These are phyloP conservation scores for Musa itinerans DNA, from an alignment of 176 grass and related monocot species.

Conservation along the genomic window DNA sequence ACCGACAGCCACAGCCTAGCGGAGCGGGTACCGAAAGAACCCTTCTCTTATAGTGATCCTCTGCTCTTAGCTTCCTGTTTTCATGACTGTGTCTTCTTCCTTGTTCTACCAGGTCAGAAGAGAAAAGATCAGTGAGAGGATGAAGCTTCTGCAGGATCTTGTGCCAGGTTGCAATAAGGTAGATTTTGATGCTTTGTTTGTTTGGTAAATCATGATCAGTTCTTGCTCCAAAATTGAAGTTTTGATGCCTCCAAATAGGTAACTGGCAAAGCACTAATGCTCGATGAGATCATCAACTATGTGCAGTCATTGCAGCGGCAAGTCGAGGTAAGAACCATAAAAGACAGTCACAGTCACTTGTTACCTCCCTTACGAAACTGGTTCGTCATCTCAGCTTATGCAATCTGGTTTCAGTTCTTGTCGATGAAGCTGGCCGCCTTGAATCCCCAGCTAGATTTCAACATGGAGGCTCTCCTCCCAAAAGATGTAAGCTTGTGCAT, in stretches of 20 bases:
- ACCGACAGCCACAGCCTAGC: constrained; percentile 97
- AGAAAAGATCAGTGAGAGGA: constrained; percentile 84
- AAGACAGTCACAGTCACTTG: background rate
- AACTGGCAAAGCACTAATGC: constrained; percentile 67
- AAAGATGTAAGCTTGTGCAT: constrained; percentile 21
- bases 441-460: constrained; percentile 27
- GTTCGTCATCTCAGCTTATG: background rate
- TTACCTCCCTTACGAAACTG: background rate
- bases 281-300: constrained; percentile 80
- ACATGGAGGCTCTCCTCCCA: constrained; percentile 5
- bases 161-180: constrained; percentile 87
- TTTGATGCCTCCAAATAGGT: constrained; percentile 20
- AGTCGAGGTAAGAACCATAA: constrained; percentile 37
- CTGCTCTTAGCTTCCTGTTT: background rate
- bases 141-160: constrained; percentile 79
- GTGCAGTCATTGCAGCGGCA: constrained; percentile 73
- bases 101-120: constrained; percentile 49
- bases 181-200: background rate
- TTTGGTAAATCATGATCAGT: background rate
- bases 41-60: too few species aligned
- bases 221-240: background rate
- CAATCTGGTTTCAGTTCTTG: constrained; percentile 32
- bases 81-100: background rate
- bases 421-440: constrained; percentile 68
- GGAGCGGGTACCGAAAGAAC: constrained; percentile 44